phyloP scores from a whole-genome alignment of 148 eudicot genomes.

The Amaranthus hypochondriacus region DNA sequence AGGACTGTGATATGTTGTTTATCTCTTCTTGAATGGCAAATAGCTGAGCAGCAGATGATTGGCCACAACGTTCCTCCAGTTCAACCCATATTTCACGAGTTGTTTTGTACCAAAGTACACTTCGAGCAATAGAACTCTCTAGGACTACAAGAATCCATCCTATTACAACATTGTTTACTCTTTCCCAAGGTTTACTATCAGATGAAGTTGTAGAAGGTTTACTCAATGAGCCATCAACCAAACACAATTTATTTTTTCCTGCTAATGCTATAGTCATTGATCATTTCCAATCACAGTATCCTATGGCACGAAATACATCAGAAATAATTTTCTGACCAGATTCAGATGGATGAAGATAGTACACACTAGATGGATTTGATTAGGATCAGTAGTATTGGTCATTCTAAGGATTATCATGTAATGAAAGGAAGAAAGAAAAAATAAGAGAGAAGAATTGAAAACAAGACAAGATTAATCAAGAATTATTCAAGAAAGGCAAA shows the following conservation, averaged over 20 bases:
- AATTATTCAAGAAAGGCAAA: too few species aligned
- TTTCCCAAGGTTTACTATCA: background rate
- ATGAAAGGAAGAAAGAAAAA: too few species aligned
- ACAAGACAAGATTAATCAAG: too few species aligned
- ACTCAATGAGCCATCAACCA: background rate
- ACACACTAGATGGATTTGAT: too few species aligned
- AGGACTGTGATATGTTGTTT: background rate
- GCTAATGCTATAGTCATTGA: background rate
- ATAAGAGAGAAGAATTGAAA: too few species aligned
- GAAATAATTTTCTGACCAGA: too few species aligned
- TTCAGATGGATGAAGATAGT: too few species aligned
- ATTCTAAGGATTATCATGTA: too few species aligned
- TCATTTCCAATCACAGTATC: background rate
- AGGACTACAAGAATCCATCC: background rate
- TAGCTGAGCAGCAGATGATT: background rate
- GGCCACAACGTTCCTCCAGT: background rate
- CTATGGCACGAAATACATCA: background rate
- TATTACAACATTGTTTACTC: background rate
- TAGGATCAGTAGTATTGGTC: too few species aligned
- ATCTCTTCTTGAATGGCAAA: background rate
- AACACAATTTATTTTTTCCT: background rate
- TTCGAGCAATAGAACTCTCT: background rate
- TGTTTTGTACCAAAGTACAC: background rate
- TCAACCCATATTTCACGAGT: background rate
- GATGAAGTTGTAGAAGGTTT: background rate